These are phyloP conservation scores for Astragalus membranaceus DNA, from an alignment of 306 rosid species.

Conservation along the genomic window DNA sequence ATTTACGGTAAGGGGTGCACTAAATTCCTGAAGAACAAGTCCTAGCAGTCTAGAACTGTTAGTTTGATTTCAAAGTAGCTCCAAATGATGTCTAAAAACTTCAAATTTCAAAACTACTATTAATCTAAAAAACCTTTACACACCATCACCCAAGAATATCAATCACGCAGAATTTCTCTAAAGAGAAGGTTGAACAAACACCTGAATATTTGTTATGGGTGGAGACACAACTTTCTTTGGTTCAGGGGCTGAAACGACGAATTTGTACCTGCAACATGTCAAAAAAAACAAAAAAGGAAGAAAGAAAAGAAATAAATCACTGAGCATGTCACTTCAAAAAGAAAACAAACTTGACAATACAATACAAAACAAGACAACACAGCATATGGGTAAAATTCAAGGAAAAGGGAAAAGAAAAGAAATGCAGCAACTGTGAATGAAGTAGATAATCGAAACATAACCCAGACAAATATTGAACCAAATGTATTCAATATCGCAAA, in stretches of 20 bases:
- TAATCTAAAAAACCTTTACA: background rate
- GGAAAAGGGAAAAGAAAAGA: background rate
- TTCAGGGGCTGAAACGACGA: constrained; percentile 86
- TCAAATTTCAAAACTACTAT: background rate
- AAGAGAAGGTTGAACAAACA: constrained; percentile 10
- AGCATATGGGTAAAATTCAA: background rate
- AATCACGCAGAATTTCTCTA: background rate
- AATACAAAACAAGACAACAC: background rate
- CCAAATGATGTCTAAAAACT: background rate
- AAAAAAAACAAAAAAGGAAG: background rate
- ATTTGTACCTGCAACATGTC: constrained; percentile 70
- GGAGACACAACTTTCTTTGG: constrained; percentile 86
- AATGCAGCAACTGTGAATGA: constrained; percentile 4
- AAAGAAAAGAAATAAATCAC: constrained; percentile 6
- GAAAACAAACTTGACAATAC: background rate
- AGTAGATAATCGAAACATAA: constrained; percentile 2
- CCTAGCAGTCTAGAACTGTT: background rate
- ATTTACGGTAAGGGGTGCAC: background rate
- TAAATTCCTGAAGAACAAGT: too few relatives aligned
- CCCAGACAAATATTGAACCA: background rate
- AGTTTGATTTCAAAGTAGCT: background rate
- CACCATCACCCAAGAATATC: background rate
- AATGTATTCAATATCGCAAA: background rate
- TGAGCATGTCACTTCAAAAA: constrained; percentile 6
- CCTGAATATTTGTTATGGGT: constrained; percentile 90